These are phyloP conservation scores for Quillaja saponaria DNA, from an alignment of 306 rosid species.

Conservation along the genomic window DNA sequence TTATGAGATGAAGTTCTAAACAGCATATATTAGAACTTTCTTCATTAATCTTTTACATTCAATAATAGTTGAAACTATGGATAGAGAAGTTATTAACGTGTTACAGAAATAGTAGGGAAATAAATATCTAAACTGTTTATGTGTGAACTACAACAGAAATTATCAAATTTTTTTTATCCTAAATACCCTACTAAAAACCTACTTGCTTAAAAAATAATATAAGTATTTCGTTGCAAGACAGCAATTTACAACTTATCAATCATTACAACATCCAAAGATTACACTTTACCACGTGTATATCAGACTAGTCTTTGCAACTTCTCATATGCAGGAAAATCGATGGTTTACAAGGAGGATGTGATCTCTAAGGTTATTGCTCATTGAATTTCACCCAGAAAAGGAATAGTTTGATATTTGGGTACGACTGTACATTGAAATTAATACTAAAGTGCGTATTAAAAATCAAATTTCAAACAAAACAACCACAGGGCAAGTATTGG, in stretches of 20 bases:
- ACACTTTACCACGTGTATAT: too few relatives aligned
- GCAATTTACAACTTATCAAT: neutral
- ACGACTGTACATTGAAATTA: too few relatives aligned
- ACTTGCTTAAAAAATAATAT: neutral
- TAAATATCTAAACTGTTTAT: constrained; percentile 4
- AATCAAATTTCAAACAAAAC: too few relatives aligned
- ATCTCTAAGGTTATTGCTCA: too few relatives aligned
- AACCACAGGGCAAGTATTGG: too few relatives aligned
- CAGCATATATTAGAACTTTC: neutral
- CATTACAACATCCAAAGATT: neutral
- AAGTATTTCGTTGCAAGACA: neutral
- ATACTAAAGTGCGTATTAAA: too few relatives aligned
- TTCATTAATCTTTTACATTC: constrained; percentile 6
- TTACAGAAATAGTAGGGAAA: neutral
- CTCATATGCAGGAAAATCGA: too few relatives aligned
- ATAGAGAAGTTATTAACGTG: neutral
- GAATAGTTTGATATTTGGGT: too few relatives aligned
- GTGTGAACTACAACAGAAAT: constrained; percentile 1
- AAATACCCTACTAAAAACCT: neutral
- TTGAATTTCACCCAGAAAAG: too few relatives aligned
- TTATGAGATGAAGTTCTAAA: constrained; percentile 3
- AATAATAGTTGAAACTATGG: constrained; percentile 12
- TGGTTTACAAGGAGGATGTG: too few relatives aligned
- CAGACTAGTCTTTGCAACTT: too few relatives aligned
- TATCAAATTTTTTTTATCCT: neutral